A percentile compares a stretch with the other conserved stretches of the same genome.
These are phyloP conservation scores for Mrakia gelida DNA, from an alignment of 768 basidiomycete genomes.

Conservation along the genomic window DNA sequence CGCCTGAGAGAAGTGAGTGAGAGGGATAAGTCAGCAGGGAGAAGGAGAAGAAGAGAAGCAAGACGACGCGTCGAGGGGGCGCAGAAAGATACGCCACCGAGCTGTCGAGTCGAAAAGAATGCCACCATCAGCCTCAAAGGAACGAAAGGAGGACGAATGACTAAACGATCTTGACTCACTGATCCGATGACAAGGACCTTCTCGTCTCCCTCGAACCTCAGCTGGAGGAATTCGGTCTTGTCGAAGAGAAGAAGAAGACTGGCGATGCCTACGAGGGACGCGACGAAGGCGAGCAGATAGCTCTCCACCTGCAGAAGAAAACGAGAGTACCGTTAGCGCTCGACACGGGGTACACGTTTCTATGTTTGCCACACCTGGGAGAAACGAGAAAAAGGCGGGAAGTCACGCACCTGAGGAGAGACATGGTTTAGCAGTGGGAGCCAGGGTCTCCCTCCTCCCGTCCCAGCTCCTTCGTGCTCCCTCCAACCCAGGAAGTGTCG, in stretches of 20 bases:
- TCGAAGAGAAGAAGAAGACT: slow-evolving; percentile 6
- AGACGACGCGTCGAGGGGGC: background rate
- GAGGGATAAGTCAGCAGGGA: no score
- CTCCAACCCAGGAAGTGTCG: slow-evolving; percentile 4
- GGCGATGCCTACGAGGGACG: background rate
- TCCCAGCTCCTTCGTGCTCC: background rate
- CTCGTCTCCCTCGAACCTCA: background rate
- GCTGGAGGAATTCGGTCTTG: background rate
- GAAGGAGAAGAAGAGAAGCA: background rate
- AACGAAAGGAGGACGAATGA: background rate
- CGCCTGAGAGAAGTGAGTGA: background rate
- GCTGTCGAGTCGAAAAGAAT: background rate
- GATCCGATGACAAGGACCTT: slow-evolving; percentile 5
- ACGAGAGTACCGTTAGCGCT: background rate
- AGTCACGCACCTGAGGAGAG: background rate
- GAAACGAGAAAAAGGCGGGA: background rate
- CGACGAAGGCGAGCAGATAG: background rate
- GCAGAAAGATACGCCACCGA: background rate
- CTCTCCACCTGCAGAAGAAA: background rate
- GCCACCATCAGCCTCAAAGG: background rate
- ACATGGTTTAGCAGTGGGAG: background rate
- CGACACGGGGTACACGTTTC: no score
- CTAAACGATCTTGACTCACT: background rate
- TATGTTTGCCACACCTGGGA: no score
- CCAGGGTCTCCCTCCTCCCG: background rate